Evolutionary conservation across 805 yeast species (phyloP).

Genomic region (Metschnikowia vanudenii): DNA sequence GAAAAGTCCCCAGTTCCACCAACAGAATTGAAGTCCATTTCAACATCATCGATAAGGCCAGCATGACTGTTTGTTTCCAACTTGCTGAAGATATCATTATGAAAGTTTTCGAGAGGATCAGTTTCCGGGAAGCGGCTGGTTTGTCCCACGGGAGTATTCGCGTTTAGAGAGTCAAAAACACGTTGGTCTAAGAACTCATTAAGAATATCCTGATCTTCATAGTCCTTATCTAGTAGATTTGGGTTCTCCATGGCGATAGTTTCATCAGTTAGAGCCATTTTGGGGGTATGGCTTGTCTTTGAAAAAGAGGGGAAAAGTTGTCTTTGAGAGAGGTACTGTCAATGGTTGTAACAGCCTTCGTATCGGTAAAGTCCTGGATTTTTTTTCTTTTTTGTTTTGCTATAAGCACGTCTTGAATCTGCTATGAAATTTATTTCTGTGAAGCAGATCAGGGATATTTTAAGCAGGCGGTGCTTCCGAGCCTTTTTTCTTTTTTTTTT

Average conservation of each 20-base stretch:
- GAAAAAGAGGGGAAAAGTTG: neutral
- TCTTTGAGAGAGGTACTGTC: neutral
- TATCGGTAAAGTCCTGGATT: neutral
- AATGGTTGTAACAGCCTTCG: neutral
- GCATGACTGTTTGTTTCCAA: slow-evolving; percentile 5
- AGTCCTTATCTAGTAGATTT: slow-evolving; percentile 21
- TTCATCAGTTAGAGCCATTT: slow-evolving; percentile 26
- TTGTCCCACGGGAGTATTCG: slow-evolving; percentile 20
- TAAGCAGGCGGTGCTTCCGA: neutral
- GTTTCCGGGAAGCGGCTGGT: neutral
- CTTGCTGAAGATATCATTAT: slow-evolving; percentile 8
- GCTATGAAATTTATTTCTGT: too few species aligned
- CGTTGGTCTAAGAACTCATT: slow-evolving; percentile 58
- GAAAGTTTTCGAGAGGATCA: slow-evolving; percentile 7
- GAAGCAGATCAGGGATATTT: slow-evolving; percentile 2
- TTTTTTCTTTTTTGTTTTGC: too few species aligned
- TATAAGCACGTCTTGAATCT: too few species aligned
- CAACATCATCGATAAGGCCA: slow-evolving; percentile 8
- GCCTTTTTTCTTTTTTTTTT: neutral
- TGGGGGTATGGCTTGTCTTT: neutral
- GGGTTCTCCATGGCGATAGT: slow-evolving; percentile 24
- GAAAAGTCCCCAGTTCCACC: neutral
- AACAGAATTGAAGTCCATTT: slow-evolving; percentile 1
- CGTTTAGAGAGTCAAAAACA: slow-evolving; percentile 40
- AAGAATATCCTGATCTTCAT: slow-evolving; percentile 47